A percentile compares a stretch with the other conserved stretches of the same genome.
phyloP scores from a whole-genome alignment of 805 yeast genomes.

The Starmerella asiatica region DNA sequence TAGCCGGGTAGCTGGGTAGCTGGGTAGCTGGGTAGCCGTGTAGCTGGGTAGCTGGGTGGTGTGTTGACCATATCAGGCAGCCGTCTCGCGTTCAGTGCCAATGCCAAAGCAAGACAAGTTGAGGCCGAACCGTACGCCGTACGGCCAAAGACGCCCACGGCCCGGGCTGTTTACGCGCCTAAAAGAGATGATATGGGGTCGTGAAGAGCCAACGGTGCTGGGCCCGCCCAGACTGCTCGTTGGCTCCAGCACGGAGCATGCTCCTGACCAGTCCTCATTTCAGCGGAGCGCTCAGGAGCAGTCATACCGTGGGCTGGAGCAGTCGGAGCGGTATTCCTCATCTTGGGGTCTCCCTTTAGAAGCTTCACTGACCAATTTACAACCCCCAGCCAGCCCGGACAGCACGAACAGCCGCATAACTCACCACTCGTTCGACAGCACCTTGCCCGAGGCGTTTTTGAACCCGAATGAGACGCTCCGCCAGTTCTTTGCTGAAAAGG shows the following conservation, averaged over 20 bases:
- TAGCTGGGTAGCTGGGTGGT: no score
- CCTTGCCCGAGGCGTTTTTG: not conserved
- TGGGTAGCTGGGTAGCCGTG: no score
- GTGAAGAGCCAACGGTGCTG: not conserved
- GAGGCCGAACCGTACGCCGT: not conserved
- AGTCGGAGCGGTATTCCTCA: not conserved
- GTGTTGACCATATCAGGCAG: no score
- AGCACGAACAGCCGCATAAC: constrained; percentile 1
- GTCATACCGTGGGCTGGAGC: not conserved
- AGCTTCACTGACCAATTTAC: no score
- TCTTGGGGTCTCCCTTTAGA: no score
- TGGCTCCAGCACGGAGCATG: not conserved
- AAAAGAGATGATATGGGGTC: not conserved
- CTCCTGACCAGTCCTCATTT: not conserved
- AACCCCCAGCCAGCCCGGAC: no score
- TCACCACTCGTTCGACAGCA: not conserved
- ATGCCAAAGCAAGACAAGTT: constrained; percentile 1
- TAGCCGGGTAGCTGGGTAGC: no score
- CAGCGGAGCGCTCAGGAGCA: not conserved
- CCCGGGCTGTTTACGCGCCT: not conserved
- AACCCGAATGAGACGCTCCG: constrained; percentile 47
- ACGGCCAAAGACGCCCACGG: not conserved
- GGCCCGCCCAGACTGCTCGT: not conserved
- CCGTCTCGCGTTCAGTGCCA: no score
- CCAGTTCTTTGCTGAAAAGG: constrained; percentile 53